Evolutionary conservation across 2,329 filamentous ascomycete species (phyloP).

Genomic region (Sarocladium oryzae): DNA sequence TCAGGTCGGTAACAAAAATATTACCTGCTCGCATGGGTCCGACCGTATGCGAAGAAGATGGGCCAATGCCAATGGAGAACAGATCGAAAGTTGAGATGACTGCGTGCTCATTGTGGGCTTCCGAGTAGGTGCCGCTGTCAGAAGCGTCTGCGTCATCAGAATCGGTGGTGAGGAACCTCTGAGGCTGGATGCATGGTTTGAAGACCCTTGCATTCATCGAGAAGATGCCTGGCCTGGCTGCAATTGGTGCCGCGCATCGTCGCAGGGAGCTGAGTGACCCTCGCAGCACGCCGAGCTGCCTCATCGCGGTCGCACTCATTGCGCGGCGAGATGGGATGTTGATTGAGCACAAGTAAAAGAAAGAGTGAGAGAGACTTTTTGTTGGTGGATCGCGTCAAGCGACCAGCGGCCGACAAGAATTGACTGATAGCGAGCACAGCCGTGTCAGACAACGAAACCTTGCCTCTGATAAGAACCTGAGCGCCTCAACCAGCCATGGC

Average conservation of each 20-base stretch:
- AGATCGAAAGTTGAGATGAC: conserved; percentile 47
- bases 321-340: too few relatives aligned
- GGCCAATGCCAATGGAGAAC: conserved; percentile 45
- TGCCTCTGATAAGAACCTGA: conserved; percentile 9
- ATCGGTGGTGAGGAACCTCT: background rate
- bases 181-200: background rate
- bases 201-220: background rate
- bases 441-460: conserved; percentile 5
- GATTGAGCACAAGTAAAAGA: too few relatives aligned
- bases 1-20: conserved; percentile 42
- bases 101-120: conserved; percentile 43
- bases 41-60: conserved; percentile 45
- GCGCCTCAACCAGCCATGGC: conserved; percentile 8
- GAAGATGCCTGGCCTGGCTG: background rate
- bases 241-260: conserved; percentile 1
- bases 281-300: conserved; percentile 5
- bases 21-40: conserved; percentile 46
- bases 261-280: background rate
- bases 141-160: conserved; percentile 22
- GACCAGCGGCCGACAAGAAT: background rate
- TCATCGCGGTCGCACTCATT: conserved; percentile 4
- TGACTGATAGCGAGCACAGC: conserved; percentile 5
- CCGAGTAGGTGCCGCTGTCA: conserved; percentile 36
- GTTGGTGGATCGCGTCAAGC: conserved; percentile 1
- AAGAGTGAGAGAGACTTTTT: too few relatives aligned